A percentile compares a stretch with the other conserved stretches of the same genome.
Conservation (phyloP, 345 rosid species). For the Eucalyptus cladocalyx region DNA sequence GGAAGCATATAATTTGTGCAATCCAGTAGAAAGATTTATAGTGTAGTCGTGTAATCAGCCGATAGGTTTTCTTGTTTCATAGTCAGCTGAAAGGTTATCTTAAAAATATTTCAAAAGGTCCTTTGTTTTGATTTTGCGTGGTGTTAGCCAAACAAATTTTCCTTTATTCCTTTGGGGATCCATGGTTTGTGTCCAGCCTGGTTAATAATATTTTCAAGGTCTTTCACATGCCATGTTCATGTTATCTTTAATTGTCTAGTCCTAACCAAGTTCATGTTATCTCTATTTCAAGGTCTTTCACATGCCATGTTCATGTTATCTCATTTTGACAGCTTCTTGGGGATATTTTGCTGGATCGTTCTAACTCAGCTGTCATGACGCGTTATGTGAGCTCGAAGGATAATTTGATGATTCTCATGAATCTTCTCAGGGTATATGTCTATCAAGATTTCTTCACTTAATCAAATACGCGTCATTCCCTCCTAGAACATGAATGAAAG, state of each 20-base stretch:
- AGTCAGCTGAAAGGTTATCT: not conserved
- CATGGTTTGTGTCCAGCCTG: not conserved
- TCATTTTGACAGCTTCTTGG: not conserved
- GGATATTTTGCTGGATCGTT: slow-evolving; percentile 45
- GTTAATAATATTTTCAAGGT: not conserved
- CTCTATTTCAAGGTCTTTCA: too few species aligned
- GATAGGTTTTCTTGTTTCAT: not conserved
- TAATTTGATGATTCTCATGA: slow-evolving; percentile 67
- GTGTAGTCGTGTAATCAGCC: not conserved
- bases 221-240: not conserved
- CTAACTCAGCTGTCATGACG: slow-evolving; percentile 51
- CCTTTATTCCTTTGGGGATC: not conserved
- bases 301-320: too few species aligned
- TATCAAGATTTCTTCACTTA: not conserved
- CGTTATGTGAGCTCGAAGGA: slow-evolving; percentile 55
- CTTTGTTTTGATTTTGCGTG: not conserved
- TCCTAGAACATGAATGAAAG: not conserved
- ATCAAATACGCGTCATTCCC: not conserved
- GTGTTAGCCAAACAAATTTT: not conserved
- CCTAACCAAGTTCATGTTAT: not conserved
- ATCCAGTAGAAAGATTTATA: not conserved
- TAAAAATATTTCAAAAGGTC: not conserved
- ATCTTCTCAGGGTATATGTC: slow-evolving; percentile 48
- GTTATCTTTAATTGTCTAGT: not conserved
- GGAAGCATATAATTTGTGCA: not conserved